Base-by-base conservation (phyloP, 352 stramenopile species). In the Pythium sp. region DNA sequence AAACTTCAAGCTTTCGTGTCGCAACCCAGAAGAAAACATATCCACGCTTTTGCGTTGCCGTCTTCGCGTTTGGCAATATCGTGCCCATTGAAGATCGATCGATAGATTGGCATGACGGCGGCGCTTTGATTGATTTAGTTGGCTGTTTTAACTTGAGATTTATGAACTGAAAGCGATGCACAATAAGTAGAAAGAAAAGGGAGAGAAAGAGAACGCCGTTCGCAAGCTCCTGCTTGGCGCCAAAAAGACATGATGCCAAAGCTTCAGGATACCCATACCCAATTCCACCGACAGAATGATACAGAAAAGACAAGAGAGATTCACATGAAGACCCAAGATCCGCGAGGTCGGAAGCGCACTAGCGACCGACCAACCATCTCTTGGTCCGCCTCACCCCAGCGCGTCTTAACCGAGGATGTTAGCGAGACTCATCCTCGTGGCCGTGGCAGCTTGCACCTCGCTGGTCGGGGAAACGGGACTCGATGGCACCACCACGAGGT, bases 331-430 rank as follows among this genome's bases (percentile, higher is more conserved):
- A n/a, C 18, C 36, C 36, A 49, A 49, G 43, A 49, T 49, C 5
- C 43, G 18, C 18, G 43, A 49, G 43, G 43, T 22, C 43, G 43
- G 15, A 49, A 18, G 15, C 22, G 41, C 15, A 14, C 41, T 14
- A 47, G 14, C 14, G 18, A 47, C 41, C 41, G 20, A 7, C 14
- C 34, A 38, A 14, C 36, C 36, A 43, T 11, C 11, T 49, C 15
- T 49, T 49, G 43, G 18, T 49, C 43, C 43, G 8, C 18, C 43
- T 6, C 43, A 7, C 15, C 18, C 8, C 12, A 64, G 11, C 55
- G 55, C 41, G 5, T 32, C 5, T 47, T 58, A 67, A 11, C 26
- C 38, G 43, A 68, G 54, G n/a, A 68, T 68, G 54, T 62, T 68
- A 24, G 54, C 41, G 26, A 68, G 53, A 24, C 54, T 59, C 63